These are phyloP conservation scores for Rubia tinctorum DNA, from an alignment of 305 asterid genomes.

Conservation along the genomic window DNA sequence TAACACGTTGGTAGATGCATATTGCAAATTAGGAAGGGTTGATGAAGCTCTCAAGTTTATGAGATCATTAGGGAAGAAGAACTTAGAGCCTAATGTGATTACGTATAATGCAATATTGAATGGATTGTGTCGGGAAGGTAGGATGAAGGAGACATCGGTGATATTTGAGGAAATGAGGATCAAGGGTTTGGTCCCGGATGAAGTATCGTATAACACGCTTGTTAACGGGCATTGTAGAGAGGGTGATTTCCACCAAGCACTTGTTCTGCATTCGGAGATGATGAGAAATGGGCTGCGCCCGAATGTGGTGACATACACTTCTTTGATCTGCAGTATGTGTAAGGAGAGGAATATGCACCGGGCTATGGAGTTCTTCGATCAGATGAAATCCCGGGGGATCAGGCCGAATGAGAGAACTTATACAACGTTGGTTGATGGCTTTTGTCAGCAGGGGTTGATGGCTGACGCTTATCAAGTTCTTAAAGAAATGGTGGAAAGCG, in stretches of 20 bases:
- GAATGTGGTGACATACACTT: conserved; percentile 75
- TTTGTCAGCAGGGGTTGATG: conserved; percentile 71
- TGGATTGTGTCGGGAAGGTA: conserved; percentile 75
- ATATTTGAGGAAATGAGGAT: conserved; percentile 58
- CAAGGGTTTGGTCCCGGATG: conserved; percentile 63
- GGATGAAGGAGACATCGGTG: conserved; percentile 56
- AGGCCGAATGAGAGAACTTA: conserved; percentile 75
- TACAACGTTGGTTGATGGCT: conserved; percentile 80
- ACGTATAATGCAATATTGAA: conserved; percentile 68
- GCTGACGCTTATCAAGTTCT: conserved; percentile 62
- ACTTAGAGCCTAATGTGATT: conserved; percentile 67
- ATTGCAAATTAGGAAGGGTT: conserved; percentile 53
- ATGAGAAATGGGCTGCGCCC: conserved; percentile 77
- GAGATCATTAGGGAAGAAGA: conserved; percentile 49
- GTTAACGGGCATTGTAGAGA: conserved; percentile 76
- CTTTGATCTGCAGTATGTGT: conserved; percentile 77
- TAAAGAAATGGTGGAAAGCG: conserved; percentile 52
- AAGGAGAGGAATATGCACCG: conserved; percentile 60
- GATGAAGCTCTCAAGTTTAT: conserved; percentile 40
- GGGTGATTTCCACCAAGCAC: conserved; percentile 82
- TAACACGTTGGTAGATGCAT: conserved; percentile 71
- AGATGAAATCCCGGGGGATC: conserved; percentile 66
- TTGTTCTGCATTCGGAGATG: conserved; percentile 76
- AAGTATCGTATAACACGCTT: conserved; percentile 75
- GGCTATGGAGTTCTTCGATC: conserved; percentile 68